Percentiles rank a stretch among this genome's conserved stretches.
Conservation (phyloP, 768 basidiomycete species). For the Suillus ampliporus region DNA sequence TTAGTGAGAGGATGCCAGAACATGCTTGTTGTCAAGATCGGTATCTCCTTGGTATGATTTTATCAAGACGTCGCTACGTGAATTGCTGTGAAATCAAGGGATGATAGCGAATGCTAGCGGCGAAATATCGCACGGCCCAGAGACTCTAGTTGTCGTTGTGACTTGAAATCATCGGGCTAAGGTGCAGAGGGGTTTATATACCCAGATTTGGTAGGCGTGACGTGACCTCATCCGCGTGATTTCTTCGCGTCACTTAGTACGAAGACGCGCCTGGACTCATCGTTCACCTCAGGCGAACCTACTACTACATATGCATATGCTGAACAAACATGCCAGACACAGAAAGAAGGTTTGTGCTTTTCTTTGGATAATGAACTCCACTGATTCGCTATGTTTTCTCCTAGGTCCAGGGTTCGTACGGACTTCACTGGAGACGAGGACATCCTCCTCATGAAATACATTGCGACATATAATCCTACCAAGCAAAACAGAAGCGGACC, state of each 20-base stretch:
- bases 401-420: constrained; percentile 28
- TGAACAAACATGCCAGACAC: neutral
- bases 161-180: too few relatives aligned
- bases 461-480: constrained; percentile 54
- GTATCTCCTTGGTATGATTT: neutral
- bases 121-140: too few relatives aligned
- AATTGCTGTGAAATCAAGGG: too few relatives aligned
- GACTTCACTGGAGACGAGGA: constrained; percentile 49
- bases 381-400: neutral
- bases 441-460: constrained; percentile 46
- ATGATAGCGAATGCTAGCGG: too few relatives aligned
- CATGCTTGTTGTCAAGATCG: too few relatives aligned
- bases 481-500: constrained; percentile 51
- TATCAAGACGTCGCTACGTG: too few relatives aligned
- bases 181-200: neutral
- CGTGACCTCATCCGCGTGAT: constrained; percentile 7
- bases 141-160: too few relatives aligned
- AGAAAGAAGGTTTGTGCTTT: neutral
- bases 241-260: neutral
- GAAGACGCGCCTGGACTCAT: constrained; percentile 3
- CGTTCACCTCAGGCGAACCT: neutral
- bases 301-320: neutral
- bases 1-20: neutral
- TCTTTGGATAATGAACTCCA: neutral
- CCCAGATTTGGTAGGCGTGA: neutral